A percentile compares a stretch with the other conserved stretches of the same genome.
These are phyloP conservation scores for Nidularia pulvinata DNA, from an alignment of 768 basidiomycete species.

Conservation along the genomic window DNA sequence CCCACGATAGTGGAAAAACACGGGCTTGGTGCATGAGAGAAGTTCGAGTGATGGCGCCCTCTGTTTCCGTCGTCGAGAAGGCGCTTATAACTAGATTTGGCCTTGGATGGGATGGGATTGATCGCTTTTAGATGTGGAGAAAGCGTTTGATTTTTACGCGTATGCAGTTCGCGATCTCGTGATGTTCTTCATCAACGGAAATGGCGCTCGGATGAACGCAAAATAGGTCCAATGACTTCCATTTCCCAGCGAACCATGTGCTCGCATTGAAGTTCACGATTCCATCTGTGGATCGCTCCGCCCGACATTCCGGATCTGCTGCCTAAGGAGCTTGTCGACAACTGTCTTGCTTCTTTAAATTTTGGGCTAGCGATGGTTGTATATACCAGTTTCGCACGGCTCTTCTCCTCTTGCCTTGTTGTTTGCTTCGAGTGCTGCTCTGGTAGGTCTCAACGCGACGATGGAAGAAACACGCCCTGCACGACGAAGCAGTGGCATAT, in stretches of 20 bases:
- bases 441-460: no score
- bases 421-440: slow-evolving; percentile 5
- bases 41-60: not conserved
- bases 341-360: slow-evolving; percentile 2
- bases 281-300: slow-evolving; percentile 8
- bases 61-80: not conserved
- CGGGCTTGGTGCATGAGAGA: slow-evolving; percentile 6
- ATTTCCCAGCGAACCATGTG: slow-evolving; percentile 18
- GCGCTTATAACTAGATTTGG: not conserved
- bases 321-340: no score
- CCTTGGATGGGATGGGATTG: not conserved
- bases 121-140: not conserved
- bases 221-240: slow-evolving; percentile 14
- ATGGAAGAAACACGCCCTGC: slow-evolving; percentile 33
- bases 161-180: slow-evolving; percentile 11
- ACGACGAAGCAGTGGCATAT: slow-evolving; percentile 33
- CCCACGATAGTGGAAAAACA: slow-evolving; percentile 13
- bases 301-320: slow-evolving; percentile 1
- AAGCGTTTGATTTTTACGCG: slow-evolving; percentile 11
- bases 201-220: not conserved
- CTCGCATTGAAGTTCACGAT: slow-evolving; percentile 15
- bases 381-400: slow-evolving; percentile 3
- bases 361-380: slow-evolving; percentile 1
- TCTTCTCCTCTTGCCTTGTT: slow-evolving; percentile 6
- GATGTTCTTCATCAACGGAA: slow-evolving; percentile 8